Percentiles rank a stretch among this genome's conserved stretches.
These are phyloP conservation scores for Rugonectria rugulosa DNA, from an alignment of 2,329 filamentous ascomycete species.

Conservation along the genomic window DNA sequence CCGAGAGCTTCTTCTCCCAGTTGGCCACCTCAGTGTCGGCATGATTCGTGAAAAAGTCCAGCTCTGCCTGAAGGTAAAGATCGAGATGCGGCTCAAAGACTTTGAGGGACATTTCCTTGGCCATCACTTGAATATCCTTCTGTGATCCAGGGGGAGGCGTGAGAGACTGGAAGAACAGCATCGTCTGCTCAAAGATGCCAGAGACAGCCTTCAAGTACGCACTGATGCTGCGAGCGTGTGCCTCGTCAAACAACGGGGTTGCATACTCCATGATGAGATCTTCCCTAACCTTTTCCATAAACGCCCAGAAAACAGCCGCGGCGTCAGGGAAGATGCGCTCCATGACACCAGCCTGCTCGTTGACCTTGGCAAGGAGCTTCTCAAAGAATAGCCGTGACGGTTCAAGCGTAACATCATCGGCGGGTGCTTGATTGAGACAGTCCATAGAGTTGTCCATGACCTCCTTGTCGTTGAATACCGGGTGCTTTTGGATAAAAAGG, in stretches of 20 bases:
- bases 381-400: slow-evolving; percentile 86
- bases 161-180: slow-evolving; percentile 78
- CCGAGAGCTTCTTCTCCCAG: slow-evolving; percentile 92
- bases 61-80: slow-evolving; percentile 88
- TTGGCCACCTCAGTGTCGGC: slow-evolving; percentile 79
- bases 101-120: slow-evolving; percentile 71
- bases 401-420: slow-evolving; percentile 76
- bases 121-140: slow-evolving; percentile 67
- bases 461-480: slow-evolving; percentile 77
- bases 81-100: slow-evolving; percentile 95
- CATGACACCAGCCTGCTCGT: slow-evolving; percentile 83
- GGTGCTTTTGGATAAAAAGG: slow-evolving; percentile 87
- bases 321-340: slow-evolving; percentile 81
- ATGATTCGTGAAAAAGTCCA: slow-evolving; percentile 81
- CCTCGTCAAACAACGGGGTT: slow-evolving; percentile 84
- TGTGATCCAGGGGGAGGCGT: slow-evolving; percentile 70
- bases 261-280: slow-evolving; percentile 88
- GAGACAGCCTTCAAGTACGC: slow-evolving; percentile 87
- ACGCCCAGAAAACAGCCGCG: slow-evolving; percentile 74
- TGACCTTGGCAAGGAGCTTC: slow-evolving; percentile 74
- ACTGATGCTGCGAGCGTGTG: slow-evolving; percentile 76
- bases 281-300: slow-evolving; percentile 83
- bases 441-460: slow-evolving; percentile 75
- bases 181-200: slow-evolving; percentile 84
- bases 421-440: slow-evolving; percentile 74